phyloP scores from a whole-genome alignment of 768 basidiomycete genomes.

The Psilocybe cubensis region DNA sequence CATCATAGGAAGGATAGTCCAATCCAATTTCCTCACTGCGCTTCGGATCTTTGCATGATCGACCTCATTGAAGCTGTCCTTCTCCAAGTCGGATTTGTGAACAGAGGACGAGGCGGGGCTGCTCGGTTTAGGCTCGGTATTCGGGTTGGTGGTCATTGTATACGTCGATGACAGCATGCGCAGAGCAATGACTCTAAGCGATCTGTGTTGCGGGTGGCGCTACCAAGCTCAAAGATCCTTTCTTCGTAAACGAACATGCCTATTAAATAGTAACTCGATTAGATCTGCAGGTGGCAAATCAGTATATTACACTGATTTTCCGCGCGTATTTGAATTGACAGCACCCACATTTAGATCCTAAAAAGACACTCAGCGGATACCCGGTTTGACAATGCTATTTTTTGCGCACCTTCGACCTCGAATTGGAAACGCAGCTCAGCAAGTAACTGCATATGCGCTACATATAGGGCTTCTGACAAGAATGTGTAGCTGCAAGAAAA shows the following conservation, averaged over 20 bases:
- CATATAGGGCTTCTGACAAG: background rate
- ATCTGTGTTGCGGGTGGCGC: background rate
- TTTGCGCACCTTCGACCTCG: background rate
- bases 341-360: background rate
- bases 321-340: background rate
- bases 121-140: background rate
- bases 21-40: constrained; percentile 33
- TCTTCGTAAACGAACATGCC: background rate
- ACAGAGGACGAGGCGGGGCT: constrained; percentile 7
- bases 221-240: background rate
- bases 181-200: background rate
- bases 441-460: background rate
- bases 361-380: background rate
- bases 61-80: constrained; percentile 4
- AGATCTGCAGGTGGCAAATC: background rate
- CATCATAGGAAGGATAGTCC: constrained; percentile 36
- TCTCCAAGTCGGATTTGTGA: constrained; percentile 13
- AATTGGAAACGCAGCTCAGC: background rate
- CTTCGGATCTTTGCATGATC: constrained; percentile 13
- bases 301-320: background rate
- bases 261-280: background rate
- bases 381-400: background rate
- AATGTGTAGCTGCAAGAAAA: background rate
- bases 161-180: background rate
- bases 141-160: constrained; percentile 4